Evolutionary conservation across 2,329 filamentous ascomycete species (phyloP).

Genomic region (Thelonectria blattea): DNA sequence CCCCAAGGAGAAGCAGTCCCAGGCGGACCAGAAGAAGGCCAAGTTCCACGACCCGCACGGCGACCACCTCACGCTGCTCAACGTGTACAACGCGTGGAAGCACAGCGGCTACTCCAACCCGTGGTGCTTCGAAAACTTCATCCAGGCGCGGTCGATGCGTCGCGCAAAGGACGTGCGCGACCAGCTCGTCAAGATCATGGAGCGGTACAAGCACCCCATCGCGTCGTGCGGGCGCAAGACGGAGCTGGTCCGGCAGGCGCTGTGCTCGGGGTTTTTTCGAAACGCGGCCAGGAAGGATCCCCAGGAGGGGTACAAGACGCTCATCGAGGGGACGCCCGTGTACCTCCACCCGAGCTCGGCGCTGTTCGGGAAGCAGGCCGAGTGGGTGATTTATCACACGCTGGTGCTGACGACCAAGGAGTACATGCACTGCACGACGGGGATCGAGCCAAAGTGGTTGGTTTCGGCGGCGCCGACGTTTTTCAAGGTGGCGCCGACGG

Average conservation of each 20-base stretch:
- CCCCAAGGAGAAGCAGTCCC: conserved; percentile 94
- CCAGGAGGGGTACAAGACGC: conserved; percentile 95
- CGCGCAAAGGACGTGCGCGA: conserved; percentile 91
- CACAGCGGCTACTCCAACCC: conserved; percentile 78
- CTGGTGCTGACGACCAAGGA: conserved; percentile 94
- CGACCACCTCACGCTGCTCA: conserved; percentile 92
- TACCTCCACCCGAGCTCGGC: conserved; percentile 93
- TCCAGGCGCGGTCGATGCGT: conserved; percentile 87
- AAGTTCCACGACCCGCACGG: conserved; percentile 97
- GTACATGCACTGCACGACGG: conserved; percentile 95
- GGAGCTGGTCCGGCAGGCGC: conserved; percentile 82
- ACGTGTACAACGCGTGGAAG: conserved; percentile 98
- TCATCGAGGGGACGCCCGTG: conserved; percentile 93
- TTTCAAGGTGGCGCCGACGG: conserved; percentile 94
- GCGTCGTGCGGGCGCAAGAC: conserved; percentile 88
- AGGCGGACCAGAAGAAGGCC: conserved; percentile 96
- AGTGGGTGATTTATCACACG: conserved; percentile 94
- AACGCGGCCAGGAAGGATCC: conserved; percentile 95
- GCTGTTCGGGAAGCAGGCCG: conserved; percentile 92
- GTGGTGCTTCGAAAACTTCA: conserved; percentile 98
- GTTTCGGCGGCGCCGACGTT: conserved; percentile 98
- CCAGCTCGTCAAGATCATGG: conserved; percentile 92
- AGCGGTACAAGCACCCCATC: conserved; percentile 83
- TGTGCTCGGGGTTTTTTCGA: conserved; percentile 95
- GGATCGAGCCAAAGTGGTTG: conserved; percentile 92